These are phyloP conservation scores for Globisporangium irregulare DNA, from an alignment of 352 stramenopile genomes.

Conservation along the genomic window DNA sequence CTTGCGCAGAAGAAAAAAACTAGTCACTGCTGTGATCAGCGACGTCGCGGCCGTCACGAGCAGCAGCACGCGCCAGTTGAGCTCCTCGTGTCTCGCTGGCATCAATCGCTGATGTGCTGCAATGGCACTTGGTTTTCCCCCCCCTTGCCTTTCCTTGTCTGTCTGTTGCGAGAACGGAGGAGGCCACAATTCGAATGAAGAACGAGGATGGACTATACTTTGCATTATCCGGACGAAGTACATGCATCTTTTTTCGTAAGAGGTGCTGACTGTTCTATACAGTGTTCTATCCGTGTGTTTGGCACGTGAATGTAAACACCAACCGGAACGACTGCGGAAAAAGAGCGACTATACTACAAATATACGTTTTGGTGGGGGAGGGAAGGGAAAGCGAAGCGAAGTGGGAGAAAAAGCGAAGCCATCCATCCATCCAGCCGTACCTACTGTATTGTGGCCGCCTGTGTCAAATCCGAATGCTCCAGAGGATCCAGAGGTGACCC, in stretches of 20 bases:
- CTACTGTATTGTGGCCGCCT: background rate
- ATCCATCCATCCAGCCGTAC: background rate
- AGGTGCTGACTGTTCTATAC: background rate
- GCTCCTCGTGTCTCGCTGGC: conserved; percentile 15
- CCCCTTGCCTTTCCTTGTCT: too few relatives aligned
- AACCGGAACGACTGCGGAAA: background rate
- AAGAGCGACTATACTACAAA: background rate
- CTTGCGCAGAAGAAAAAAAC: conserved; percentile 39
- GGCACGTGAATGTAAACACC: background rate
- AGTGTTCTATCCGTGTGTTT: background rate
- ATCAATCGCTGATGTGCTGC: conserved; percentile 6
- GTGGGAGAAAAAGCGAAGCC: background rate
- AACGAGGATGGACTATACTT: background rate
- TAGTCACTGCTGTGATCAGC: conserved; percentile 50
- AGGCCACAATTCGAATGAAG: background rate
- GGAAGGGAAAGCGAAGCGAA: too few relatives aligned
- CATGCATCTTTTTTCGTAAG: background rate
- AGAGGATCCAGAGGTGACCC: background rate
- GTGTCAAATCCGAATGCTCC: too few relatives aligned
- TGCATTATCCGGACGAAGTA: background rate
- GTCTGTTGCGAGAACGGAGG: too few relatives aligned
- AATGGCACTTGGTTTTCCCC: background rate
- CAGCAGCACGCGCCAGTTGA: conserved; percentile 50
- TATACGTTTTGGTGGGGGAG: background rate
- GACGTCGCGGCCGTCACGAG: conserved; percentile 56